Base-by-base conservation (phyloP, 2,329 filamentous ascomycete species). In the Fusarium camptoceras region DNA sequence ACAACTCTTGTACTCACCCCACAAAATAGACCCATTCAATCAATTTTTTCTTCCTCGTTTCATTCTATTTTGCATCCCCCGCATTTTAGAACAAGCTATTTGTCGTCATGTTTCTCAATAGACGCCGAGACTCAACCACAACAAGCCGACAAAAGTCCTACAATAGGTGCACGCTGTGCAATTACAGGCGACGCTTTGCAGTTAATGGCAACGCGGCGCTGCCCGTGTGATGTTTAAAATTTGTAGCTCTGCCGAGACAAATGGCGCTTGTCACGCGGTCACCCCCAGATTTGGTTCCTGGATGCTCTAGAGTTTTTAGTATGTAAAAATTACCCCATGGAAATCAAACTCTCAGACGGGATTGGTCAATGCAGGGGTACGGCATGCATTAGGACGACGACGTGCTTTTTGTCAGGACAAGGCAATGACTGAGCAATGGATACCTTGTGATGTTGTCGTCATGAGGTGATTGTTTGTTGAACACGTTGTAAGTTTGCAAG, bases 311-410 rank as follows among this genome's bases (percentile, higher is more conserved):
- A 73, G 73, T 76, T 76, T 76, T 54, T 71, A 55, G 64, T 76
- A 76, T 75, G 74, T 76, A 76, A 76, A 53, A 59, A 49, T 76
- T 76, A 76, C 74, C 74, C 74, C 74, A 76, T 76, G 63, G 71
- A 76, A 76, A 76, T 39, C 53, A 28, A 42, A 25, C 11, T n/a
- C 27, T 24, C 8, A 34, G 25, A 14, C 5, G 1, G 25, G 15
- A 71, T 71, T 71, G 68, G 68, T 1, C 48, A 24, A 24, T 27
- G 59, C 68, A 71, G 39, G 67, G 67, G 25, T 25, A 30, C 16
- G 12, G 25, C 51, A 44, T 22, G 56, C 25, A 58, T 57, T 70
- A 69, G 66, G 64, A 66, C 62, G 56, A 66, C 49, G 56, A 47
- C 28, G 49, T 65, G 59, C 53, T 53, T 68, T 47, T 34, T 47